Conservation (phyloP, 2,329 filamentous ascomycete species). For the Calonectria pteridis region DNA sequence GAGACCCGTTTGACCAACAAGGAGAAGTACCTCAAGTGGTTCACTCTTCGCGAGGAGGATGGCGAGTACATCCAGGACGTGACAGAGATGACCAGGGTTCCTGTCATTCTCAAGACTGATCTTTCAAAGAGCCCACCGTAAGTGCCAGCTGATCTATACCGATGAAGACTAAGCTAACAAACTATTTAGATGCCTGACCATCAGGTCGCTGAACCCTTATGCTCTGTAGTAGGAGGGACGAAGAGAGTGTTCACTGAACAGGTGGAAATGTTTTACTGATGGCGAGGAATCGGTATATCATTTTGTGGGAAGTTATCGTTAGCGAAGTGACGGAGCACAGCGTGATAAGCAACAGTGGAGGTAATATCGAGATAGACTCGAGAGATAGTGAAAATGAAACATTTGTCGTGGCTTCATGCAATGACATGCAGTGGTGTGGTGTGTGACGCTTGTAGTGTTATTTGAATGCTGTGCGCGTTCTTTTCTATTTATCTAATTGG, state of each 20-base stretch:
- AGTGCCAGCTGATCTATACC: conserved; percentile 61
- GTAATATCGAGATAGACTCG: conserved; percentile 28
- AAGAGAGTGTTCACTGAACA: conserved; percentile 28
- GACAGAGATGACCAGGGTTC: conserved; percentile 95
- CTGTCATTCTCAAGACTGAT: conserved; percentile 98
- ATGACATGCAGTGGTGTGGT: conserved; percentile 16
- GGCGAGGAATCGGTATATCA: conserved; percentile 26
- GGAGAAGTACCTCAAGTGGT: conserved; percentile 94
- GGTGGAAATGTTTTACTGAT: conserved; percentile 21
- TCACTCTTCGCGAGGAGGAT: conserved; percentile 89
- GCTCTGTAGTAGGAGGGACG: conserved; percentile 62
- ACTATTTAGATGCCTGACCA: conserved; percentile 78
- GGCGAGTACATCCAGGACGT: conserved; percentile 99
- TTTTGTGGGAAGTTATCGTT: conserved; percentile 14
- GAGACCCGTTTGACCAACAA: conserved; percentile 90
- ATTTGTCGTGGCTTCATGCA: not conserved
- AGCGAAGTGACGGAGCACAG: conserved; percentile 3
- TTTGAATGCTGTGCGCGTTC: not conserved
- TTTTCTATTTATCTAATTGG: not conserved
- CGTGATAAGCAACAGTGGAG: conserved; percentile 7
- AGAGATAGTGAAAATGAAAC: conserved; percentile 30
- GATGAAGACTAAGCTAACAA: conserved; percentile 38
- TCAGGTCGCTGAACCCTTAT: conserved; percentile 84
- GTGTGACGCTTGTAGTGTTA: not conserved
- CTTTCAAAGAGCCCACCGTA: conserved; percentile 99